Base-by-base conservation (phyloP, 345 rosid genomes). In the Kandelia obovata region DNA sequence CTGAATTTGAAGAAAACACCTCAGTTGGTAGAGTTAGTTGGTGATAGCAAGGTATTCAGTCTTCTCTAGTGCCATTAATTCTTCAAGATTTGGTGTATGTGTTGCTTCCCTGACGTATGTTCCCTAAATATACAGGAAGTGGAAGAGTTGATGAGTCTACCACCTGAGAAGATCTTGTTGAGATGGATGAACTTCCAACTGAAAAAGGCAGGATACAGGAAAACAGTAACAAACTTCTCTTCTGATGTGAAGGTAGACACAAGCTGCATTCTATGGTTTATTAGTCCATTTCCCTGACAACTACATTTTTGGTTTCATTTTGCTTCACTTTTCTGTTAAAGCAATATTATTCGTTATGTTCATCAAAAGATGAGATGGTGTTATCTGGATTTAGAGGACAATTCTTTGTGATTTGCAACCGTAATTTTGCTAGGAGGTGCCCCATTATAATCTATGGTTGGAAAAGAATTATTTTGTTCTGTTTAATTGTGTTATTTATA, bases 1-100 rank as follows among this genome's bases (percentile, higher is more conserved):
- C 96, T 95, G 68, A 95, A 95, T 86, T 84, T 95, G 86, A 95
- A 90, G 85, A 95, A 90, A 80, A 95, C 99, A 75, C 99, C 99
- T 39, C 93, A 92, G 80, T 75, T 95, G 80, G 84, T 95, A 69
- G 96, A 89, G 80, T 72, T 95, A 83, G 96, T 95, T 6, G 93
- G 79, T 82, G 96, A 95, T 70, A 84, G 96, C 57, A 82, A 88
- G 96, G 99, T 88, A 63, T 30, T 21, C 7, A 23, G 26, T 37
- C 60, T 56, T 31, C 47, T 53, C 28, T 30, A 25, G 23, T 19
- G 3, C 51, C 2, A 56, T 19, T 27, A 61, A 13, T 15, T 67
- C 34, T 53, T 43, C 21, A 23, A 23, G n/a, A 46, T 58, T 39
- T 19, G 43, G 39, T 26, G 61, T 31, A 52, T 11, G 35, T 34